Conservation (phyloP, 495 filamentous ascomycete genomes). For the Lepraria neglecta region DNA sequence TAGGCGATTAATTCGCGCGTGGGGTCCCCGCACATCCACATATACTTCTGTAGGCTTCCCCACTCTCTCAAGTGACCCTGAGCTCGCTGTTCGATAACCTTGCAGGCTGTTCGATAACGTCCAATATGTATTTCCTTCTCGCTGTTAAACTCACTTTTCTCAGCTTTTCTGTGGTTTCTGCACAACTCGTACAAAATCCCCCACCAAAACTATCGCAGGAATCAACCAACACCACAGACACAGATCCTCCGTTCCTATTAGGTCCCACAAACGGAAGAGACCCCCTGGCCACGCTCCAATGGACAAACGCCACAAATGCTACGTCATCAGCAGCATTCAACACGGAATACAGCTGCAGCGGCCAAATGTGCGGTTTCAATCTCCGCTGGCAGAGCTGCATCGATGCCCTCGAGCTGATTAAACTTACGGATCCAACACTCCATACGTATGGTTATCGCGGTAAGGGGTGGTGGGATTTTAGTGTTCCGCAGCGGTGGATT, state of each 20-base stretch:
- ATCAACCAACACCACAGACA: not conserved
- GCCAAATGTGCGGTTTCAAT: not conserved
- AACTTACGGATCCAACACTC: not conserved
- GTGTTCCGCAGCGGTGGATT: slow-evolving; percentile 4
- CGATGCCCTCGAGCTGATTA: not conserved
- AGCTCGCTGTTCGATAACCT: not conserved
- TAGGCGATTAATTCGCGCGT: not conserved
- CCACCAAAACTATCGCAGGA: not conserved
- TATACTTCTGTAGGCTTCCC: not conserved
- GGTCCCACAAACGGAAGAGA: not conserved
- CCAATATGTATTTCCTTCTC: not conserved
- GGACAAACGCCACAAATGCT: slow-evolving; percentile 1
- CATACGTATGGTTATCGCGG: not conserved
- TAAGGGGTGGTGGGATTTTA: not conserved
- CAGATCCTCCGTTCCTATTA: not conserved
- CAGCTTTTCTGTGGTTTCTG: not conserved
- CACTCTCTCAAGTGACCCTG: not conserved
- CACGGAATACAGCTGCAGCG: not conserved
- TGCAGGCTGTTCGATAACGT: no score
- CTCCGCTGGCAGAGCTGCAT: not conserved
- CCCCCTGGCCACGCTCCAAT: not conserved
- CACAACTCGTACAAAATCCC: not conserved
- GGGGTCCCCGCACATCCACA: not conserved
- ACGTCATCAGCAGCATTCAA: not conserved
- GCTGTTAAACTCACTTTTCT: not conserved